These are phyloP conservation scores for Tylopilus subfusipes DNA, from an alignment of 768 basidiomycete species.

Conservation along the genomic window DNA sequence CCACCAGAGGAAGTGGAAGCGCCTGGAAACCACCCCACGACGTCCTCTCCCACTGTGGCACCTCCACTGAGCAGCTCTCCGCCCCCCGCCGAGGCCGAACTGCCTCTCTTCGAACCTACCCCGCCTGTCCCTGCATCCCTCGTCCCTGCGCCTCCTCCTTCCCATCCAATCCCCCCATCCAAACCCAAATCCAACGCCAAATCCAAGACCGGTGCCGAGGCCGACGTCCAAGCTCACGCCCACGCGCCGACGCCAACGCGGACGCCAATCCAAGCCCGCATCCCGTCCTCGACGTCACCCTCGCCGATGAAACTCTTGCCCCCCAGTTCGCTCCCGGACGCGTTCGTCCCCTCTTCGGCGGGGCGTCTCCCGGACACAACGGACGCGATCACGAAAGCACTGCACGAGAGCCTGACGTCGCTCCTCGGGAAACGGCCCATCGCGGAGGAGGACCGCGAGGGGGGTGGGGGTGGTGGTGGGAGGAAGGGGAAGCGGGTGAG, in stretches of 20 bases:
- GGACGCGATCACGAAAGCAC: slow-evolving; percentile 49
- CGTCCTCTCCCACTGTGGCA: slow-evolving; percentile 13
- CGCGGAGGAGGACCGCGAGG: slow-evolving; percentile 36
- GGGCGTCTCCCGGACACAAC: slow-evolving; percentile 40
- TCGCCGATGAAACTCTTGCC: slow-evolving; percentile 49
- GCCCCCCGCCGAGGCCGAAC: neutral
- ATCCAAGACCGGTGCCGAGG: too few species aligned
- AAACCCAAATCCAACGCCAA: slow-evolving; percentile 15
- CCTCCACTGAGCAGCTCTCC: slow-evolving; percentile 34
- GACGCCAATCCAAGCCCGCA: slow-evolving; percentile 28
- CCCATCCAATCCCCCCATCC: slow-evolving; percentile 12
- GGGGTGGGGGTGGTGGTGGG: slow-evolving; percentile 2
- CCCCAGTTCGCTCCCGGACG: slow-evolving; percentile 15
- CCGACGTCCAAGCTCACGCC: neutral
- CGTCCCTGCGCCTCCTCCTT: neutral
- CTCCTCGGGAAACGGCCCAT: slow-evolving; percentile 65
- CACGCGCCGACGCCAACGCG: slow-evolving; percentile 16
- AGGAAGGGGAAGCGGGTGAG: slow-evolving; percentile 37
- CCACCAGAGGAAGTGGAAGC: slow-evolving; percentile 12
- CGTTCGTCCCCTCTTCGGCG: slow-evolving; percentile 21
- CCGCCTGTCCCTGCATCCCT: neutral
- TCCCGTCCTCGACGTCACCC: slow-evolving; percentile 59
- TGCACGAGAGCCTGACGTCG: slow-evolving; percentile 66
- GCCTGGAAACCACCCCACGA: neutral
- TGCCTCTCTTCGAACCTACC: neutral